Evolutionary conservation across 805 yeast species (phyloP).

Genomic region (Metahyphopichia silvanorum): DNA sequence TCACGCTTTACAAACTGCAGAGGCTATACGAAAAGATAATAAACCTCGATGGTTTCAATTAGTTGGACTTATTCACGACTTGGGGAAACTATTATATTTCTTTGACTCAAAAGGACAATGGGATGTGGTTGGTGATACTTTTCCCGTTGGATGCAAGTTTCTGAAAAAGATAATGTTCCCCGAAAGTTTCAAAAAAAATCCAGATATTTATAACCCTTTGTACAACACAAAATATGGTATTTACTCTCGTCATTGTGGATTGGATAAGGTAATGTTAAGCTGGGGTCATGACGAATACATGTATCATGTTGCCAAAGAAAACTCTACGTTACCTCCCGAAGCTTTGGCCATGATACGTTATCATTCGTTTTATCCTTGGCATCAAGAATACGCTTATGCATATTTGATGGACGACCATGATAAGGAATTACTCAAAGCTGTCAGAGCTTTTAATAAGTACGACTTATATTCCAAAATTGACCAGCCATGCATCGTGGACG

Average conservation of each 20-base stretch:
- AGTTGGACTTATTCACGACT: slow-evolving; percentile 69
- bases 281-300: slow-evolving; percentile 83
- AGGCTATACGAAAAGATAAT: slow-evolving; percentile 63
- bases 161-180: slow-evolving; percentile 58
- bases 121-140: slow-evolving; percentile 81
- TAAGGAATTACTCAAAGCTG: slow-evolving; percentile 57
- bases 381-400: slow-evolving; percentile 62
- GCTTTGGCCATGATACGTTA: slow-evolving; percentile 73
- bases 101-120: slow-evolving; percentile 74
- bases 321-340: slow-evolving; percentile 60
- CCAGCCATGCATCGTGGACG: slow-evolving; percentile 43
- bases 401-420: slow-evolving; percentile 66
- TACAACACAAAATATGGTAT: slow-evolving; percentile 66
- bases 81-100: slow-evolving; percentile 66
- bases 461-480: slow-evolving; percentile 66
- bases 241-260: slow-evolving; percentile 60
- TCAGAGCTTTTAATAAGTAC: slow-evolving; percentile 62
- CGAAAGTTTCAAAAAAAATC: slow-evolving; percentile 57
- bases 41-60: slow-evolving; percentile 76
- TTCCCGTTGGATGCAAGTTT: slow-evolving; percentile 70
- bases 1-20: slow-evolving; percentile 74
- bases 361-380: slow-evolving; percentile 78
- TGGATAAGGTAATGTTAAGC: slow-evolving; percentile 66
- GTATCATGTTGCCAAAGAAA: slow-evolving; percentile 67
- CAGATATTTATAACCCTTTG: slow-evolving; percentile 60